Conservation (phyloP, 768 basidiomycete species). For the Rhodotorula diobovata region DNA sequence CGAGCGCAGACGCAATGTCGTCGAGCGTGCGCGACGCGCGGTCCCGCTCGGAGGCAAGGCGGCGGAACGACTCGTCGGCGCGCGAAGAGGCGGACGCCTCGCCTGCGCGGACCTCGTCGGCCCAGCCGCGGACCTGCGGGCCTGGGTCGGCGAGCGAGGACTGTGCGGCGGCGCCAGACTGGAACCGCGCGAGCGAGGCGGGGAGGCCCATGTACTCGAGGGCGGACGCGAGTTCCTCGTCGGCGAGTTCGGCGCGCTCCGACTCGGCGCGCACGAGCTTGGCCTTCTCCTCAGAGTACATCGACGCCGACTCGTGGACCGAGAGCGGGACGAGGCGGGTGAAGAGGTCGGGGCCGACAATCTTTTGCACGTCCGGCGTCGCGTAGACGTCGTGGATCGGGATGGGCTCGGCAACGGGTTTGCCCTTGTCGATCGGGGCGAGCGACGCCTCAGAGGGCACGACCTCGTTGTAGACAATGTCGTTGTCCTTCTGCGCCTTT, state of each 20-base stretch:
- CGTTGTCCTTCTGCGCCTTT: conserved; percentile 83
- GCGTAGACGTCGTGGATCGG: conserved; percentile 92
- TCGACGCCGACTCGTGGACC: conserved; percentile 90
- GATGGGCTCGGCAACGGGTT: conserved; percentile 70
- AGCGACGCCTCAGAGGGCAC: conserved; percentile 73
- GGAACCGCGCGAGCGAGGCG: conserved; percentile 63
- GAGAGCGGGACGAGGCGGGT: conserved; percentile 78
- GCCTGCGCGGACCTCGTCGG: conserved; percentile 65
- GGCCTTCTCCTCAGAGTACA: conserved; percentile 98
- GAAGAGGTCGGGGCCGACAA: conserved; percentile 90
- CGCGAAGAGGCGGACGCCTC: conserved; percentile 54
- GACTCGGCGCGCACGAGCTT: conserved; percentile 84
- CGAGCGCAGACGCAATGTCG: conserved; percentile 61
- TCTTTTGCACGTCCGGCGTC: conserved; percentile 82
- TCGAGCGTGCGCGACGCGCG: conserved; percentile 62
- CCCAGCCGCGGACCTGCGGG: conserved; percentile 65
- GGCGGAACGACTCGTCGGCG: conserved; percentile 61
- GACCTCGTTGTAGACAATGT: conserved; percentile 92
- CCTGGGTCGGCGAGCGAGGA: conserved; percentile 43
- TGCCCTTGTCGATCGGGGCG: conserved; percentile 72
- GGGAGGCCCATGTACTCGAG: conserved; percentile 78
- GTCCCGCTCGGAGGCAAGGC: conserved; percentile 60
- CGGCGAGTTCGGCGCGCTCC: conserved; percentile 76
- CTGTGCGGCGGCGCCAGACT: conserved; percentile 62
- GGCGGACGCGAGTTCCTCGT: conserved; percentile 70